Conservation (phyloP, 345 rosid genomes). For the Schrenkiella parvula region DNA sequence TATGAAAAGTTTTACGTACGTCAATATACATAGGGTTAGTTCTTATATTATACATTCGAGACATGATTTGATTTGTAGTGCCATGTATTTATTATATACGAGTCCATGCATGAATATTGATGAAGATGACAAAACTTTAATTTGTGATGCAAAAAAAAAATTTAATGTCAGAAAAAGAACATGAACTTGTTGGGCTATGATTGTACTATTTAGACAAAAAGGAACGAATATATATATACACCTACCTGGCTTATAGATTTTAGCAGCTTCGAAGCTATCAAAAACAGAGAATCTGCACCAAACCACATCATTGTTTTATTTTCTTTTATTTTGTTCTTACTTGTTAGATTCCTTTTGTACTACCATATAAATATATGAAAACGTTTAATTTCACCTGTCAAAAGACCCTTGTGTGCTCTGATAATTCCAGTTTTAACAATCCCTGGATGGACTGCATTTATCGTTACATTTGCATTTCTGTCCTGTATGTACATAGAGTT, state of each 20-base stretch:
- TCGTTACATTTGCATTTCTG: constrained; percentile 70
- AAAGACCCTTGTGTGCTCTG: constrained; percentile 72
- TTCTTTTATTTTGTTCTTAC: not conserved
- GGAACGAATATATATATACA: not conserved
- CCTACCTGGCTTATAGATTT: constrained; percentile 74
- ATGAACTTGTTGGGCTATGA: not conserved
- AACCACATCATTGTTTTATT: constrained; percentile 1
- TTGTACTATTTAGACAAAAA: constrained; percentile 4
- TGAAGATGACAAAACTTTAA: not conserved
- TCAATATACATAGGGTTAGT: not conserved
- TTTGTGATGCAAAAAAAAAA: not conserved
- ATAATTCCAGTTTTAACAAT: constrained; percentile 90
- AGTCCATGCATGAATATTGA: constrained; percentile 7
- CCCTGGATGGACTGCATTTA: constrained; percentile 94
- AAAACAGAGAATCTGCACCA: constrained; percentile 82
- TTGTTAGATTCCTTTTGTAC: not conserved
- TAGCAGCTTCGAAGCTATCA: constrained; percentile 83
- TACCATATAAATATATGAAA: not conserved
- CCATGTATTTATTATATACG: not conserved
- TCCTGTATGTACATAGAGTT: constrained; percentile 43
- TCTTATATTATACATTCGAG: not conserved
- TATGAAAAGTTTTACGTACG: not conserved
- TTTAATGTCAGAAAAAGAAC: not conserved
- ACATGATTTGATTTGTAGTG: not conserved
- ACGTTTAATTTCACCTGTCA: constrained; percentile 51